Percentiles rank a stretch among this genome's conserved stretches.
These are phyloP conservation scores for Ogataea pignaliae DNA, from an alignment of 805 yeast species.

Conservation along the genomic window DNA sequence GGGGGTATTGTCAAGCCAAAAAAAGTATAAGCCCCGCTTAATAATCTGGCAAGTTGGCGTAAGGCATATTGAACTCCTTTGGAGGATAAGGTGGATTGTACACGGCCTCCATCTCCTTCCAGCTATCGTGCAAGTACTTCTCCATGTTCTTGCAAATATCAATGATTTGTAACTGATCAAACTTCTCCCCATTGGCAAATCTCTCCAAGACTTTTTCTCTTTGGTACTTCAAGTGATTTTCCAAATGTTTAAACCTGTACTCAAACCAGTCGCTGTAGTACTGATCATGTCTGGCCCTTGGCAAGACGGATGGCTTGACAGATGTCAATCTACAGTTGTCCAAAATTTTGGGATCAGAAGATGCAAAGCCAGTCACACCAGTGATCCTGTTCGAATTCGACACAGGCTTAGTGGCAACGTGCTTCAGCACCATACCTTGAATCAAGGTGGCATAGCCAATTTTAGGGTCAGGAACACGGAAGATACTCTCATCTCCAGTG, in stretches of 20 bases:
- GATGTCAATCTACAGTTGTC: conserved; percentile 31
- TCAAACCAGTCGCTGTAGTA: conserved; percentile 33
- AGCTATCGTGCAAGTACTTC: conserved; percentile 25
- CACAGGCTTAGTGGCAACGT: conserved; percentile 42
- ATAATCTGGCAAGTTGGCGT: conserved; percentile 16
- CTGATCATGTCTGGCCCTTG: conserved; percentile 28
- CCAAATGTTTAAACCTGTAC: conserved; percentile 27
- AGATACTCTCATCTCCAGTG: conserved; percentile 34
- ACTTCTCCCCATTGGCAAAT: conserved; percentile 18
- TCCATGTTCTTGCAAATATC: conserved; percentile 27
- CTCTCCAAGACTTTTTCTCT: conserved; percentile 16
- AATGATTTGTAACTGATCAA: conserved; percentile 27
- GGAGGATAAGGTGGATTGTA: conserved; percentile 27
- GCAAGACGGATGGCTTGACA: conserved; percentile 30
- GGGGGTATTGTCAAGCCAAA: too few species aligned
- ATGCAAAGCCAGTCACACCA: conserved; percentile 27
- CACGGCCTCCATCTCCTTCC: conserved; percentile 30
- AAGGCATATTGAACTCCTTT: conserved; percentile 18
- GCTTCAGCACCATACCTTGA: conserved; percentile 43
- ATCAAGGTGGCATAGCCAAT: conserved; percentile 43
- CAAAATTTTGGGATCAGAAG: conserved; percentile 23
- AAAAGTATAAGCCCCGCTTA: neutral
- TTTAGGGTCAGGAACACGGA: conserved; percentile 36
- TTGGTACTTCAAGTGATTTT: conserved; percentile 19
- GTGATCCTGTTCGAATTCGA: conserved; percentile 32